These are phyloP conservation scores for Tylopilus orsonianus DNA, from an alignment of 1,284 basidiomycete genomes.

Conservation along the genomic window DNA sequence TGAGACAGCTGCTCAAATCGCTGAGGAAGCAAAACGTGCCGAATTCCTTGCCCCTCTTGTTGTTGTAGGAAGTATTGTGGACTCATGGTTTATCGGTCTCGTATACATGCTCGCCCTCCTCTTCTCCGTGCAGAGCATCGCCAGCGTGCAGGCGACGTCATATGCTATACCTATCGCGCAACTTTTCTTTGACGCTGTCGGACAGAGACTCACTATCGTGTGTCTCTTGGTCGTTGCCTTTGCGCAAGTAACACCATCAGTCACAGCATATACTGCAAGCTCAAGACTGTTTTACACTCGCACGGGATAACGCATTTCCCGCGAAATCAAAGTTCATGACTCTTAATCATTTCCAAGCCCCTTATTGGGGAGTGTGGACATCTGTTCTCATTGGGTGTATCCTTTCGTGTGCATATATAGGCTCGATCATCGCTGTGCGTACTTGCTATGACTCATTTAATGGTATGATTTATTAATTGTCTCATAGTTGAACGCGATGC, in stretches of 20 bases:
- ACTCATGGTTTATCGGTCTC: conserved; percentile 61
- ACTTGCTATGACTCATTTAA: neutral
- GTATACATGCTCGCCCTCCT: conserved; percentile 60
- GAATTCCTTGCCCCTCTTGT: conserved; percentile 57
- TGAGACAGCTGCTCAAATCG: conserved; percentile 62
- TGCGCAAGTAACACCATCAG: conserved; percentile 56
- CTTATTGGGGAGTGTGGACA: conserved; percentile 56
- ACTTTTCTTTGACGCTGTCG: conserved; percentile 56
- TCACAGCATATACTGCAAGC: conserved; percentile 61
- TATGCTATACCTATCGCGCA: conserved; percentile 61
- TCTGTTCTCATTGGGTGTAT: conserved; percentile 54
- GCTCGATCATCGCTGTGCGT: conserved; percentile 52
- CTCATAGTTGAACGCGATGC: conserved; percentile 52
- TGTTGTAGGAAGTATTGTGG: conserved; percentile 54
- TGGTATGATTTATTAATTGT: neutral
- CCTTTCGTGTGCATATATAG: conserved; percentile 60
- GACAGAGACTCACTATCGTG: conserved; percentile 47
- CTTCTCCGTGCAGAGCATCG: conserved; percentile 56
- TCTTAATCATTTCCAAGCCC: conserved; percentile 54
- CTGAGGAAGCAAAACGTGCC: conserved; percentile 58
- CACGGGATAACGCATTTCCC: conserved; percentile 54
- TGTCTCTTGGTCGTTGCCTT: conserved; percentile 51
- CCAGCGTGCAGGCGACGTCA: conserved; percentile 46
- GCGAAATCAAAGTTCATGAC: conserved; percentile 46
- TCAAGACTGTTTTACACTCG: conserved; percentile 59